phyloP scores from a whole-genome alignment of 2,329 filamentous ascomycete species.

The Verticillium alfalfae region DNA sequence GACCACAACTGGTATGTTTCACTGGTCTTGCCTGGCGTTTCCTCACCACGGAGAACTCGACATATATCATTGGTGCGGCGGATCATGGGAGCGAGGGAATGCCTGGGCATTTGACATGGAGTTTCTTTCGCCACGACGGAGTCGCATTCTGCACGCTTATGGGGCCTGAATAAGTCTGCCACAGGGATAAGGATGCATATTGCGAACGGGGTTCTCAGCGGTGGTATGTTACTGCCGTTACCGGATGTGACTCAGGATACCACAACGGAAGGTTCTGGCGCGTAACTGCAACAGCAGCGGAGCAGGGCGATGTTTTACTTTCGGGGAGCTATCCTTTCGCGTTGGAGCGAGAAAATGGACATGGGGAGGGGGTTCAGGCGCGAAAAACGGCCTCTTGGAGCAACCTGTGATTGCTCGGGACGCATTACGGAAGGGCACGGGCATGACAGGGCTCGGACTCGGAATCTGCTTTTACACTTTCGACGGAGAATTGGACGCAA shows the following conservation, averaged over 20 bases:
- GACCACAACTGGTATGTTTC: neutral
- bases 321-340: neutral
- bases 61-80: slow-evolving; percentile 12
- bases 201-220: neutral
- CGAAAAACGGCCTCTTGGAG: neutral
- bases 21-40: slow-evolving; percentile 3
- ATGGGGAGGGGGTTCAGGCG: neutral
- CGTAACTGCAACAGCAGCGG: neutral
- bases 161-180: slow-evolving; percentile 11
- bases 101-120: slow-evolving; percentile 10
- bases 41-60: slow-evolving; percentile 11
- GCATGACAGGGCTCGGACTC: neutral
- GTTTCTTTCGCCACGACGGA: slow-evolving; percentile 10
- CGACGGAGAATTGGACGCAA: neutral
- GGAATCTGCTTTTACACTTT: neutral
- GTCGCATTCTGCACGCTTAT: slow-evolving; percentile 10
- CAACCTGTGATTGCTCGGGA: neutral
- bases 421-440: slow-evolving; percentile 1
- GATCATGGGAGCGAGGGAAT: slow-evolving; percentile 11
- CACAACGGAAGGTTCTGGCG: neutral
- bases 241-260: slow-evolving; percentile 2
- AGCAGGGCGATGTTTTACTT: neutral
- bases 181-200: slow-evolving; percentile 8
- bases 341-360: neutral
- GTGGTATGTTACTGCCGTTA: neutral